Evolutionary conservation across 768 basidiomycete species (phyloP).

Genomic region (Tylopilus cervinicoccineus): DNA sequence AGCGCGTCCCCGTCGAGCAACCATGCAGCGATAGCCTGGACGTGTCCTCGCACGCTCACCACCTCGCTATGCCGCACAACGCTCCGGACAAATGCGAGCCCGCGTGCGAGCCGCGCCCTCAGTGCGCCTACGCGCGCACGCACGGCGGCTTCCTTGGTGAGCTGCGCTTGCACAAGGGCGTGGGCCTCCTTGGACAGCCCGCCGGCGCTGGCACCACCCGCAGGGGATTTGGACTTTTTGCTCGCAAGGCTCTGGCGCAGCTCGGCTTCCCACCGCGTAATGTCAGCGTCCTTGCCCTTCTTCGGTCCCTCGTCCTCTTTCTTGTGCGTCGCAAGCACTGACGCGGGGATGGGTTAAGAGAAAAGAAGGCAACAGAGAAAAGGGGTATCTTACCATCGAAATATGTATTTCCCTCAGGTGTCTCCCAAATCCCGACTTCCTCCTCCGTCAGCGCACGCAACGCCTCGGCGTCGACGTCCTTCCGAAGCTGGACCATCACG

Average conservation of each 20-base stretch:
- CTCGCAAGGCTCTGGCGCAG: constrained; percentile 78
- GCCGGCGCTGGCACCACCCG: constrained; percentile 33
- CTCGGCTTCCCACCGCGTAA: constrained; percentile 94
- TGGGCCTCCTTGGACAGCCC: constrained; percentile 79
- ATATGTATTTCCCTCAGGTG: constrained; percentile 76
- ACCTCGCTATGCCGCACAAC: constrained; percentile 41
- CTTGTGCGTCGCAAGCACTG: constrained; percentile 66
- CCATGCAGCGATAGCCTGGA: constrained; percentile 54
- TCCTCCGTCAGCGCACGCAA: constrained; percentile 62
- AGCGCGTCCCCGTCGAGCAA: constrained; percentile 66
- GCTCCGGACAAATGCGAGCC: constrained; percentile 64
- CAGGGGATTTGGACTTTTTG: constrained; percentile 64
- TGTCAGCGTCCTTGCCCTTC: constrained; percentile 86
- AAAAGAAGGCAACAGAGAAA: too few species aligned
- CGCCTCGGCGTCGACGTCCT: constrained; percentile 58
- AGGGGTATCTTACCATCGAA: constrained; percentile 75
- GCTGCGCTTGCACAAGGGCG: constrained; percentile 76
- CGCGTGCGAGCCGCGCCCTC: constrained; percentile 56
- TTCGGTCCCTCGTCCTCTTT: constrained; percentile 41
- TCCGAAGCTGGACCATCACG: constrained; percentile 60
- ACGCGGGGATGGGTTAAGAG: neutral
- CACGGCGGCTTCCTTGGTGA: constrained; percentile 71
- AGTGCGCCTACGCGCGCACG: constrained; percentile 55
- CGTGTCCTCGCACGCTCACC: constrained; percentile 48
- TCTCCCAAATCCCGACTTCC: constrained; percentile 83